A percentile compares a stretch with the other conserved stretches of the same genome.
Conservation (phyloP, 805 yeast species). For the Maudiozyma serrabonitensis region DNA sequence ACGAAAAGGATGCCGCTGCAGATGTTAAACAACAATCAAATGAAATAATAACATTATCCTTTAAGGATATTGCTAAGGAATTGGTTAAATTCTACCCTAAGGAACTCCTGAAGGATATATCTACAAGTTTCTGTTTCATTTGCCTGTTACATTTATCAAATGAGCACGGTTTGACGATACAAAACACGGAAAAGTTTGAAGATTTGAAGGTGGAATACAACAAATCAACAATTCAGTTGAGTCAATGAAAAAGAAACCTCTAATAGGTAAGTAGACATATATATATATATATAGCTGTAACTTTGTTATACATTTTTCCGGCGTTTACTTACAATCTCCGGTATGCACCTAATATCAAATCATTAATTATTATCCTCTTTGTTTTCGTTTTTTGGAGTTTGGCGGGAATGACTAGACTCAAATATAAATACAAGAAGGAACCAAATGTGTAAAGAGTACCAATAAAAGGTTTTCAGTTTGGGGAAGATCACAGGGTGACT, state of each 20-base stretch:
- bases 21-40: slow-evolving; percentile 8
- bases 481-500: too few relatives aligned
- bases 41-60: slow-evolving; percentile 8
- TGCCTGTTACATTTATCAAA: slow-evolving; percentile 79
- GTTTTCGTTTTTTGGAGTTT: too few relatives aligned
- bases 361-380: too few relatives aligned
- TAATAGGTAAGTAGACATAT: too few relatives aligned
- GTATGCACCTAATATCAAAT: too few relatives aligned
- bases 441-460: too few relatives aligned
- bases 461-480: too few relatives aligned
- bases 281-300: too few relatives aligned
- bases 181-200: slow-evolving; percentile 34
- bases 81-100: slow-evolving; percentile 44
- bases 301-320: too few relatives aligned
- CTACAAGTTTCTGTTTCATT: slow-evolving; percentile 79
- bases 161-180: slow-evolving; percentile 62
- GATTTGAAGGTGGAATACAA: slow-evolving; percentile 17
- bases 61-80: slow-evolving; percentile 41
- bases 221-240: neutral
- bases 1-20: slow-evolving; percentile 12
- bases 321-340: too few relatives aligned
- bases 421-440: too few relatives aligned
- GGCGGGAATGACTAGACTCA: too few relatives aligned
- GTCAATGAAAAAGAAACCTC: neutral
- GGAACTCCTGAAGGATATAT: slow-evolving; percentile 53